Evolutionary conservation across 805 yeast species (phyloP).

Genomic region (Hanseniaspora meyeri): DNA sequence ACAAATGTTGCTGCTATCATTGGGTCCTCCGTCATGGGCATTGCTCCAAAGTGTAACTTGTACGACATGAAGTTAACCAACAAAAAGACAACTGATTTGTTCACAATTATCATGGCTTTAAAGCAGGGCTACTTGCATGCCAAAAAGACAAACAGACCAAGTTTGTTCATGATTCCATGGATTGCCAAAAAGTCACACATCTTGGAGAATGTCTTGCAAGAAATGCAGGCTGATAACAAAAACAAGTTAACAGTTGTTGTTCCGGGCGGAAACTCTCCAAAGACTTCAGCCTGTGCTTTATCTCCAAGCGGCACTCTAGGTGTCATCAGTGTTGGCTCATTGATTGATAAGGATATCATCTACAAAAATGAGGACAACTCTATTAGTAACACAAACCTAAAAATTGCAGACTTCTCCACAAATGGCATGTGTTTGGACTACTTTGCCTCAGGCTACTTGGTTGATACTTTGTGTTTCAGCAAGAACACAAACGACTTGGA

Average conservation of each 20-base stretch:
- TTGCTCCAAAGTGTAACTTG: conserved; percentile 35
- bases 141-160: conserved; percentile 27
- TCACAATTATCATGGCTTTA: conserved; percentile 28
- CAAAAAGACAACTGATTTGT: conserved; percentile 29
- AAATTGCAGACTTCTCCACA: neutral
- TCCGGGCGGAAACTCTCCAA: conserved; percentile 39
- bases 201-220: conserved; percentile 35
- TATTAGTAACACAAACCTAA: neutral
- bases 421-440: neutral
- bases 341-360: neutral
- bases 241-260: conserved; percentile 37
- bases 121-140: conserved; percentile 22
- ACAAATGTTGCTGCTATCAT: conserved; percentile 46
- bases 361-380: neutral
- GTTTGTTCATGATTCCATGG: conserved; percentile 32
- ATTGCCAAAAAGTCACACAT: conserved; percentile 29
- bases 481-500: neutral
- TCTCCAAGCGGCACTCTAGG: conserved; percentile 36
- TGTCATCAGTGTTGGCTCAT: conserved; percentile 1
- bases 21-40: conserved; percentile 42
- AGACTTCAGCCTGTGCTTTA: conserved; percentile 32
- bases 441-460: conserved; percentile 1
- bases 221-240: conserved; percentile 23
- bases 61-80: conserved; percentile 36
- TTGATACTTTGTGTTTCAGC: conserved; percentile 1